Evolutionary conservation across 108 stramenopile genomes (phyloP), one percentile per base, ranked within the genome.

Genomic region (Epithemia pelagica): DNA sequence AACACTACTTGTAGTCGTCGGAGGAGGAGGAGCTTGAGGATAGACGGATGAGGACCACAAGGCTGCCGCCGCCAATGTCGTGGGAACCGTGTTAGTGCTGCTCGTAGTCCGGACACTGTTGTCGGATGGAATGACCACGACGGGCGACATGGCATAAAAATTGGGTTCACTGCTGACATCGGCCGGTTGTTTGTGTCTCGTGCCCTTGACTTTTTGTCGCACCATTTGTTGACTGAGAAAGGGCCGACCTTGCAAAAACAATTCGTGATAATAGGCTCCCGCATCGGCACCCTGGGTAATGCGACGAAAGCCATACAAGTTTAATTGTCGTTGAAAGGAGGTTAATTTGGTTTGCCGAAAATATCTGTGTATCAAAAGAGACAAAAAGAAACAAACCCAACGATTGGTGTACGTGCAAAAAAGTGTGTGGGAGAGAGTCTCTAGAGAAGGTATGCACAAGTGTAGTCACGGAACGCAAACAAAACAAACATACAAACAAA

Each of bases 221-320:
- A 70, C 70, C 95, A 95, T 92, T 28, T 83, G 77, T 66, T 77
- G 67, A 67, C 86, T 80, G 0, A 92, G 80, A 28, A 85, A 74
- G 1, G 89, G 88, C 31, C 87, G 61, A 46, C 91, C 91, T 59
- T 90, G 53, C 29, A 95, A 61, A 67, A 95, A 95, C 54, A 66
- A 27, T 66, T 54, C 54, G 30, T 66, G 65, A 21, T 66, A 66
- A 71, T 78, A 78, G 1, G 82, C 90, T 32, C 89, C 90, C 20
- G 86, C 77, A 72, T 94, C 92, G n/a, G 83, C 61, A 2, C 94
- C 94, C 65, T 89, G 88, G 1, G 89, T 91, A 31, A 95, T 79
- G 61, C 92, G 72, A n/a, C 92, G 80, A 68, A 96, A 97, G 0
- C 96, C 96, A 64, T 96, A 97, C 0, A 97, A 76, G 67, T 97